phyloP scores from a whole-genome alignment of 1,284 basidiomycete genomes.

The Cystobasidiaceae sp. region DNA sequence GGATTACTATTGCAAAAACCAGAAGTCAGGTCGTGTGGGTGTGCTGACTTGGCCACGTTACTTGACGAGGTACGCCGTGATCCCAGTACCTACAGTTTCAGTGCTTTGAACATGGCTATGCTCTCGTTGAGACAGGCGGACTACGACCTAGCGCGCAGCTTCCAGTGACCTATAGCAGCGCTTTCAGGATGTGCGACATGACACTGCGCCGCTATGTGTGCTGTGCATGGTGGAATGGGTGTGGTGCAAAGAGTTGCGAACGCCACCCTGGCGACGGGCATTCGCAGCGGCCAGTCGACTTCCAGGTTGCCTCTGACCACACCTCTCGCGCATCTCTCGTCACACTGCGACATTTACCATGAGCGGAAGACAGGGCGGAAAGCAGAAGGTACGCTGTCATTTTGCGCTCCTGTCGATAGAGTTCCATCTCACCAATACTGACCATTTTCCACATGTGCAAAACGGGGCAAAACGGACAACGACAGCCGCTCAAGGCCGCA shows the following conservation, averaged over 20 bases:
- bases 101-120: slow-evolving; percentile 17
- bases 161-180: neutral
- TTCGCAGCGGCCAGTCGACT: too few relatives aligned
- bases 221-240: too few relatives aligned
- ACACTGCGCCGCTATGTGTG: too few relatives aligned
- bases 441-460: too few relatives aligned
- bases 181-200: neutral
- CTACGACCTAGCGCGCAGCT: neutral
- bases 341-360: neutral
- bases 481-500: slow-evolving; percentile 17
- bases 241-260: too few relatives aligned
- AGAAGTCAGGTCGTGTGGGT: neutral
- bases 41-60: neutral
- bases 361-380: neutral
- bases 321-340: neutral
- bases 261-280: too few relatives aligned
- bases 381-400: slow-evolving; percentile 10
- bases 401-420: too few relatives aligned
- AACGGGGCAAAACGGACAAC: neutral
- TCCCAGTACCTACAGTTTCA: slow-evolving; percentile 1
- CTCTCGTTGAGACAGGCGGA: neutral
- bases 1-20: slow-evolving; percentile 8
- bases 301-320: neutral
- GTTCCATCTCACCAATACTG: too few relatives aligned
- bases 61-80: neutral